Conservation (phyloP, 2,329 filamentous ascomycete genomes). For the Diplocarpon rosae region DNA sequence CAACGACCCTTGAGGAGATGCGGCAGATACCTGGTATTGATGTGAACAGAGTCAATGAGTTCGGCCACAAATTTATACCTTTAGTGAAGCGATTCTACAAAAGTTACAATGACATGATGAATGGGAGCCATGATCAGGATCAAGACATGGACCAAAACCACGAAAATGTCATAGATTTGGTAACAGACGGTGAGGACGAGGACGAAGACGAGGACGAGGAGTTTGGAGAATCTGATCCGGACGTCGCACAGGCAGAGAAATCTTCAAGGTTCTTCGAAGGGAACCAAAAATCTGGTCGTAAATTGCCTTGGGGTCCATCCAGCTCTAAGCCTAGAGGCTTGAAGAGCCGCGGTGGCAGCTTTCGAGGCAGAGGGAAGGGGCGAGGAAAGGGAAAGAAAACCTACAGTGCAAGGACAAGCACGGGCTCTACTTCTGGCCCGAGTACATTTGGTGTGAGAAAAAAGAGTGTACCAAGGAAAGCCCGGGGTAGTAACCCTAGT, state of each 20-base stretch:
- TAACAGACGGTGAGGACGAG: conserved; percentile 28
- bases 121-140: conserved; percentile 1
- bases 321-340: background rate
- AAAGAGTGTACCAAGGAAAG: background rate
- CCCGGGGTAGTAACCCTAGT: background rate
- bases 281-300: background rate
- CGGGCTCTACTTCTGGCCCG: background rate
- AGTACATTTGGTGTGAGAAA: background rate
- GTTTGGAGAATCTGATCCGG: conserved; percentile 7
- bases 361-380: background rate
- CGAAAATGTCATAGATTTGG: conserved; percentile 43
- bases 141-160: conserved; percentile 26
- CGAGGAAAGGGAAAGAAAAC: background rate
- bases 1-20: conserved; percentile 51
- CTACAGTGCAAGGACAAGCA: background rate
- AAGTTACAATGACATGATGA: conserved; percentile 41
- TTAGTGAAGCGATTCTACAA: conserved; percentile 40
- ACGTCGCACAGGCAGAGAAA: conserved; percentile 7
- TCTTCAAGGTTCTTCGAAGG: conserved; percentile 6
- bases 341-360: background rate
- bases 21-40: conserved; percentile 51
- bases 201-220: conserved; percentile 10
- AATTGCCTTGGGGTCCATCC: background rate
- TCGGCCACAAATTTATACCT: conserved; percentile 49
- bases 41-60: conserved; percentile 46